Base-by-base conservation (phyloP, 1,284 basidiomycete genomes). In the Peniophora sp. region DNA sequence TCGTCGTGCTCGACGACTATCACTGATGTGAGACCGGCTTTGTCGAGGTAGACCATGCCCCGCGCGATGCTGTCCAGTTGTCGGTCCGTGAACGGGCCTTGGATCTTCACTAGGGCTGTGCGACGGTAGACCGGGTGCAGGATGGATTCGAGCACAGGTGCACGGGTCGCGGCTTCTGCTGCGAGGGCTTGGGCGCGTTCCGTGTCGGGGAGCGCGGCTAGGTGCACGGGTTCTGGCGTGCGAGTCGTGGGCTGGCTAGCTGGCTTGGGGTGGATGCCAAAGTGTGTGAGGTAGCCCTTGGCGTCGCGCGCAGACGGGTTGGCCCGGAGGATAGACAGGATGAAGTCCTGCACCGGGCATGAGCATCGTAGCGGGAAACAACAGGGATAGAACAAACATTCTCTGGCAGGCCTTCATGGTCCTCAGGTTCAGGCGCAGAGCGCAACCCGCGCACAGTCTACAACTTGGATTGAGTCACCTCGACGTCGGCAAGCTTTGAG, bases 41-140 rank as follows among this genome's bases (percentile, higher is more conserved):
- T 95, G 67, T 96, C 92, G 47, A 99, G 81, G 64, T 97, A 93
- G 47, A 94, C 88, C 73, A 99, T 82, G 45, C 97, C 97, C 41
- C 89, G 83, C 24, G 90, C 85, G 57, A 99, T 92, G 63, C 92
- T 95, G 57, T 94, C 88, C 52, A 99, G 83, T 65, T 99, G 97
- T 11, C 85, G 78, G 67, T 97, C 88, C n/a, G 84, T 91, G 67
- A 99, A 99, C 1, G 97, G 97, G 2, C 96, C 93, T 67, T 99
- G 97, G 12, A 99, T 75, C 68, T 99, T 99, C 63, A 99, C 95
- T 9, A 99, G 81, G 1, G 94, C 94, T 1, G 92, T 93, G 52
- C 90, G 86, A 42, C 83, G 76, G 58, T 82, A 76, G 47, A 92
- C 80, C 3, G 92, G 92, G 62, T 93, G 79, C 22, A 97, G 74